phyloP scores from a whole-genome alignment of 2,329 filamentous ascomycete species.

The Penicillium aurantiogriseum region DNA sequence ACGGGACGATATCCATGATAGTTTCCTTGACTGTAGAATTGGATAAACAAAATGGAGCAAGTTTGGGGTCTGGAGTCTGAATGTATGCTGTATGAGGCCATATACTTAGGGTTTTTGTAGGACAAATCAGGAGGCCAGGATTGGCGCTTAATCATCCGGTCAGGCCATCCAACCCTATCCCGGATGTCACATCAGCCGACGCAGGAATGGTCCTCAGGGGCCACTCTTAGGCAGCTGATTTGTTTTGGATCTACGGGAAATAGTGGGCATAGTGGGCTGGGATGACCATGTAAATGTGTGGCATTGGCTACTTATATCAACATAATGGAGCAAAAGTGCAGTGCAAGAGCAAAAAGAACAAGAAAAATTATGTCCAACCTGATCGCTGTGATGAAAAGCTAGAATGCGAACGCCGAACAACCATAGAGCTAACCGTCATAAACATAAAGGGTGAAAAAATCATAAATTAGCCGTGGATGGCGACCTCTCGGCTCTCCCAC shows the following conservation, averaged over 20 bases:
- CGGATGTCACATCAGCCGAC: constrained; percentile 1
- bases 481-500: constrained; percentile 46
- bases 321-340: background rate
- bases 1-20: constrained; percentile 17
- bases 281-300: background rate
- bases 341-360: background rate
- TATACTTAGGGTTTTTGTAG: constrained; percentile 7
- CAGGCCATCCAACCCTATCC: constrained; percentile 4
- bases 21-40: background rate
- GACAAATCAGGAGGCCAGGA: constrained; percentile 21
- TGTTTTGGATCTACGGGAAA: background rate
- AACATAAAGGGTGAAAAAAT: constrained; percentile 17
- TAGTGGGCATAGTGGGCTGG: background rate
- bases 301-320: constrained; percentile 8
- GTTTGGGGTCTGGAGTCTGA: background rate
- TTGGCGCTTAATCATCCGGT: constrained; percentile 21
- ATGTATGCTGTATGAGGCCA: background rate
- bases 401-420: constrained; percentile 17
- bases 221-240: constrained; percentile 6
- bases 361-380: constrained; percentile 4
- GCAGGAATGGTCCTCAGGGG: background rate
- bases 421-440: constrained; percentile 15
- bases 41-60: background rate
- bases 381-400: constrained; percentile 2
- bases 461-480: constrained; percentile 32